These are phyloP conservation scores for Fusarium transvaalense DNA, from an alignment of 2,329 filamentous ascomycete genomes.

Conservation along the genomic window DNA sequence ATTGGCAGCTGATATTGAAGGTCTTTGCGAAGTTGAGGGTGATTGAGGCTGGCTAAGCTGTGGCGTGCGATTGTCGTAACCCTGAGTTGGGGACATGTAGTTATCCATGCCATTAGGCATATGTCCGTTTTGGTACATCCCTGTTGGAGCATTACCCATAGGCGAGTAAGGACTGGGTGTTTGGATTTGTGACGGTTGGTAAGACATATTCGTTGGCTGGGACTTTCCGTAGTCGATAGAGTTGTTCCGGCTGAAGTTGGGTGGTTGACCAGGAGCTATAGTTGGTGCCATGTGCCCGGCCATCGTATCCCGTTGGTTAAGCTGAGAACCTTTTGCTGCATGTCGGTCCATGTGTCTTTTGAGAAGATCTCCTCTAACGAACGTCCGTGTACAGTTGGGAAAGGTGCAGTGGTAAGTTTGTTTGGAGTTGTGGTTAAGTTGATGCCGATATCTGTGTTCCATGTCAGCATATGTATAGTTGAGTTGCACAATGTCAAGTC, in stretches of 20 bases:
- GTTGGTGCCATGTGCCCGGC: conserved; percentile 54
- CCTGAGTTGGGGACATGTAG: conserved; percentile 57
- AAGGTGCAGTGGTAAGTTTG: conserved; percentile 96
- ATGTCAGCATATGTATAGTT: conserved; percentile 21
- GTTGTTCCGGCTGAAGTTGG: conserved; percentile 59
- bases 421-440: conserved; percentile 95
- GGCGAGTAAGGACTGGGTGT: conserved; percentile 62
- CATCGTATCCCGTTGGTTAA: conserved; percentile 77
- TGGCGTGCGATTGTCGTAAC: conserved; percentile 50
- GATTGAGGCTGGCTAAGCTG: conserved; percentile 51
- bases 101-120: conserved; percentile 55
- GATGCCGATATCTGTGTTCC: conserved; percentile 78
- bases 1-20: conserved; percentile 61
- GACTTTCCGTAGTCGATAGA: conserved; percentile 57
- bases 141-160: conserved; percentile 59
- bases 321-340: conserved; percentile 80
- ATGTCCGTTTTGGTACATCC: conserved; percentile 45
- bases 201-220: conserved; percentile 58
- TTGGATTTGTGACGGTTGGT: conserved; percentile 61
- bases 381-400: conserved; percentile 88
- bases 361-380: conserved; percentile 93
- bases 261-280: conserved; percentile 61
- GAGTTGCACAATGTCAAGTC: conserved; percentile 46
- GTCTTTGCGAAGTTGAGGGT: conserved; percentile 58
- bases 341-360: conserved; percentile 86